A percentile compares a stretch with the other conserved stretches of the same genome.
Evolutionary conservation across 73 alveolate species (phyloP).

Genomic region (Diophrys appendiculata): DNA sequence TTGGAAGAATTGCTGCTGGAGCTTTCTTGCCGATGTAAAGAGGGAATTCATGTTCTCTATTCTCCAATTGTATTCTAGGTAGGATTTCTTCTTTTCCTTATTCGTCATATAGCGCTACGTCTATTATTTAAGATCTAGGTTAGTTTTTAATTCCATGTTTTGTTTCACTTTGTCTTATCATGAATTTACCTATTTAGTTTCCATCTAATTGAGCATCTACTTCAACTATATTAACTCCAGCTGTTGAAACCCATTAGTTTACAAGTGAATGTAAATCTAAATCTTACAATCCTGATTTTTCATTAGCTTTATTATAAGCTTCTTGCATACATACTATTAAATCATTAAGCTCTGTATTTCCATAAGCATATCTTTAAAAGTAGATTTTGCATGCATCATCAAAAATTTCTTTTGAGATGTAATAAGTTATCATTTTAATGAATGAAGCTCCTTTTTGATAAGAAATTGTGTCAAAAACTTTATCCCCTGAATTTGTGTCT

Average conservation of each 20-base stretch:
- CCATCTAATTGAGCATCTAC: conserved; percentile 60
- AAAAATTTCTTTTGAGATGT: conserved; percentile 86
- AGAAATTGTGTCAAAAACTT: conserved; percentile 85
- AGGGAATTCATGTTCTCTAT: neutral
- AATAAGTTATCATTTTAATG: conserved; percentile 78
- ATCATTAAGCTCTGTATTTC: conserved; percentile 88
- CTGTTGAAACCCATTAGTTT: conserved; percentile 75
- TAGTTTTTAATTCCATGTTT: conserved; percentile 55
- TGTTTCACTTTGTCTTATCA: conserved; percentile 62
- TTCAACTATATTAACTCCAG: conserved; percentile 76
- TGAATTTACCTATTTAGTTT: conserved; percentile 54
- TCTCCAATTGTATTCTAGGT: no score
- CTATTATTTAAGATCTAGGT: conserved; percentile 59
- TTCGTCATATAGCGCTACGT: conserved; percentile 55
- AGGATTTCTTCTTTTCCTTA: conserved; percentile 60
- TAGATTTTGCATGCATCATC: conserved; percentile 83
- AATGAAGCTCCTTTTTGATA: conserved; percentile 88
- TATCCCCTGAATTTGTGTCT: conserved; percentile 90
- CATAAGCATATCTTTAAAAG: conserved; percentile 79
- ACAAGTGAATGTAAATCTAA: conserved; percentile 66
- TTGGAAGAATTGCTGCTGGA: conserved; percentile 77
- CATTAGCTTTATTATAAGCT: conserved; percentile 63
- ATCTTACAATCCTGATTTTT: conserved; percentile 47
- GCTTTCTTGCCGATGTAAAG: conserved; percentile 13
- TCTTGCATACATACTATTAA: conserved; percentile 81